Conservation (phyloP, 768 basidiomycete genomes). For the Suillus decipiens region DNA sequence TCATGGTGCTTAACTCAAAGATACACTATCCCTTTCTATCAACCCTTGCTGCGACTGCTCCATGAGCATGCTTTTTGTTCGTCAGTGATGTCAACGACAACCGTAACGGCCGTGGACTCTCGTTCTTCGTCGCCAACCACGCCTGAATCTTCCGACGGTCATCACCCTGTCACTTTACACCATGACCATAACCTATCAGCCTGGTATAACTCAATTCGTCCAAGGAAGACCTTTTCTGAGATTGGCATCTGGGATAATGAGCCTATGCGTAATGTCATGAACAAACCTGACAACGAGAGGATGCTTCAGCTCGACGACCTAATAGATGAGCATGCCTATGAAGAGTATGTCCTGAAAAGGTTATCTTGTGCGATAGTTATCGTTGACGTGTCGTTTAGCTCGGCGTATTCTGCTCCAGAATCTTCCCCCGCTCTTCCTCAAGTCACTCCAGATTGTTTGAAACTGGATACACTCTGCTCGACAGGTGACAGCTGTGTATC, state of each 20-base stretch:
- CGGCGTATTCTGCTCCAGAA: conserved; percentile 24
- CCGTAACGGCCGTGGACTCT: conserved; percentile 51
- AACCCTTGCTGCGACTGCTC: conserved; percentile 9
- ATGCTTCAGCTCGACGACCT: conserved; percentile 75
- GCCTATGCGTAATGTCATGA: conserved; percentile 37
- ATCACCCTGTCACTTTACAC: conserved; percentile 52
- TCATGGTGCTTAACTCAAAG: neutral
- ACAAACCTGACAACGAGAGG: conserved; percentile 51
- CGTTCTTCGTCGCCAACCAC: conserved; percentile 75
- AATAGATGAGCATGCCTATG: conserved; percentile 72
- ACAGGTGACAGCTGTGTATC: conserved; percentile 33
- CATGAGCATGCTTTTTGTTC: conserved; percentile 14
- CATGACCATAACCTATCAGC: conserved; percentile 50
- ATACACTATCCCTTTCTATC: conserved; percentile 10
- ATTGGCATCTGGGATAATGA: conserved; percentile 48
- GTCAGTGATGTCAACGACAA: conserved; percentile 58
- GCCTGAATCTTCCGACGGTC: conserved; percentile 61
- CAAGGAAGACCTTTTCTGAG: conserved; percentile 40
- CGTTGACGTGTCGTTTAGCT: conserved; percentile 18
- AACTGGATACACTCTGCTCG: conserved; percentile 32
- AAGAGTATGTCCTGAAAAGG: conserved; percentile 54
- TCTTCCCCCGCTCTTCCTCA: conserved; percentile 15
- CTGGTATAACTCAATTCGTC: conserved; percentile 57
- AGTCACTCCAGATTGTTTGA: conserved; percentile 34
- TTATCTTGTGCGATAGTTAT: conserved; percentile 15